Conservation (phyloP, 192 early-diverging fungal species). For the Entophlyctis luteolus region DNA sequence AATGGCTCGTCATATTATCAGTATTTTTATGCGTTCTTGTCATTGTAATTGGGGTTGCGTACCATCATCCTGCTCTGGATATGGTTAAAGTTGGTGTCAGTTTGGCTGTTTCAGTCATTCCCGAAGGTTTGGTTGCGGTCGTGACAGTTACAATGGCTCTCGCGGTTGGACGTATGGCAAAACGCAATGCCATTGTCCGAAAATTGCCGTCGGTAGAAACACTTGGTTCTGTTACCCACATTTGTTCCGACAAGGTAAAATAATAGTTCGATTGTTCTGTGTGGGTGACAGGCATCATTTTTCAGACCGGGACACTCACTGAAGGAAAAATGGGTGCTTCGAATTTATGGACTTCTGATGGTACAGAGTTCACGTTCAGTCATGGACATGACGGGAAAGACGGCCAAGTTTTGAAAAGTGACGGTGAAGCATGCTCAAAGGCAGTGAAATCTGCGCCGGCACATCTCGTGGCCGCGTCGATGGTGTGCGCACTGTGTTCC, state of each 20-base stretch:
- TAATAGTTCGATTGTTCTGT: neutral
- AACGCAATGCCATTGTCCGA: conserved; percentile 80
- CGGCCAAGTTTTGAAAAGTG: conserved; percentile 12
- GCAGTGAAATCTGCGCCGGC: conserved; percentile 25
- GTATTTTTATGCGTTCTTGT: conserved; percentile 77
- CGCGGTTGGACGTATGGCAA: conserved; percentile 92
- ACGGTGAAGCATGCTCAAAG: neutral
- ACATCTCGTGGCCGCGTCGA: conserved; percentile 59
- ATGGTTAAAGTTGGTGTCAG: conserved; percentile 83
- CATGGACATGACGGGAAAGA: conserved; percentile 42
- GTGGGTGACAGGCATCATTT: conserved; percentile 2
- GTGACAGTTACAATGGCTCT: conserved; percentile 96
- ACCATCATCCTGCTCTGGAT: conserved; percentile 59
- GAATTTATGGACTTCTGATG: conserved; percentile 75
- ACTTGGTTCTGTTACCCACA: conserved; percentile 88
- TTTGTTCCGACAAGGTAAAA: conserved; percentile 90
- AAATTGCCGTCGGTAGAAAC: conserved; percentile 93
- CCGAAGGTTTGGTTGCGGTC: conserved; percentile 97
- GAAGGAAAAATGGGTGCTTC: conserved; percentile 95
- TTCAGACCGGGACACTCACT: conserved; percentile 80
- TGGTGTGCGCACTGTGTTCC: conserved; percentile 80
- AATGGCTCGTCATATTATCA: conserved; percentile 78
- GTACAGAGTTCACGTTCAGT: conserved; percentile 65
- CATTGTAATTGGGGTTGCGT: conserved; percentile 76
- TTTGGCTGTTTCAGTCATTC: conserved; percentile 94